phyloP scores from a whole-genome alignment of 2,329 filamentous ascomycete species.

The Ceratocystis alfenasii region DNA sequence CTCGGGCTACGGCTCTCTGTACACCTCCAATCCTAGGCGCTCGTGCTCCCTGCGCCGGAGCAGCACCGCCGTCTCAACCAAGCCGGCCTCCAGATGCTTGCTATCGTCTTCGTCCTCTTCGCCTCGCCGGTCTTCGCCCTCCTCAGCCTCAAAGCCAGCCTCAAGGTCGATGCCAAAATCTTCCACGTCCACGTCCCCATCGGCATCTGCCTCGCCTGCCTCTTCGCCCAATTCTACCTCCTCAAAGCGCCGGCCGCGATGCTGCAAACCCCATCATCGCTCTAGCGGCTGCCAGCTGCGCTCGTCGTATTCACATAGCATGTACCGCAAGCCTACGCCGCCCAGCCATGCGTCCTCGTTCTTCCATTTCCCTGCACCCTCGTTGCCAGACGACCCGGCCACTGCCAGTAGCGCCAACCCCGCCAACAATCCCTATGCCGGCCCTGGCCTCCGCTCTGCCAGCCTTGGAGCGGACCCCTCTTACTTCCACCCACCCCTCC shows the following conservation, averaged over 20 bases:
- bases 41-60: constrained; percentile 28
- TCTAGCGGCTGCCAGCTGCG: constrained; percentile 24
- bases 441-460: background rate
- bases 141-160: background rate
- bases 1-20: constrained; percentile 46
- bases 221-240: constrained; percentile 34
- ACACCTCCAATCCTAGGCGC: constrained; percentile 31
- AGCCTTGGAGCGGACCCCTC: background rate
- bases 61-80: constrained; percentile 27
- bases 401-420: background rate
- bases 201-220: constrained; percentile 24
- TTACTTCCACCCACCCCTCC: constrained; percentile 11
- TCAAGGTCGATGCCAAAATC: background rate
- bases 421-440: background rate
- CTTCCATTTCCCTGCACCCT: constrained; percentile 37
- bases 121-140: background rate
- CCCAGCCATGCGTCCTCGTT: constrained; percentile 31
- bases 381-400: background rate
- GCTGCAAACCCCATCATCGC: constrained; percentile 25
- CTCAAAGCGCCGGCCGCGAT: constrained; percentile 14
- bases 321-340: constrained; percentile 24
- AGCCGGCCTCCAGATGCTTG: background rate
- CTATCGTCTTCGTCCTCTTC: background rate
- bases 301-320: constrained; percentile 17
- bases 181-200: constrained; percentile 28